These are phyloP conservation scores for Colletotrichum lindemuthianum DNA, from an alignment of 2,329 filamentous ascomycete genomes.

Conservation along the genomic window DNA sequence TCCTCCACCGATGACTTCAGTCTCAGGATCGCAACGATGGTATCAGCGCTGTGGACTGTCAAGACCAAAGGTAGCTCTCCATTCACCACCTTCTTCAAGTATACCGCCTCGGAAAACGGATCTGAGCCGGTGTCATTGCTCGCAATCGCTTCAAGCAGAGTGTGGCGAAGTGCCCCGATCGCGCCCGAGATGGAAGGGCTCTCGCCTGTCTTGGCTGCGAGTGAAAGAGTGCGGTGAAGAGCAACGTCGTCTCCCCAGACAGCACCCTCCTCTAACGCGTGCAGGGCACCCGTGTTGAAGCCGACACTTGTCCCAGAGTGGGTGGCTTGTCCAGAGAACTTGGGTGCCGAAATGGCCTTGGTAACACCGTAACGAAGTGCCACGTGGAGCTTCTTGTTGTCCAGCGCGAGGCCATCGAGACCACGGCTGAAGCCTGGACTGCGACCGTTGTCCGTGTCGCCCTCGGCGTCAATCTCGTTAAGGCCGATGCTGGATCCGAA, in stretches of 20 bases:
- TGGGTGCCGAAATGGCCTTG: conserved; percentile 66
- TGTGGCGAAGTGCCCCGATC: conserved; percentile 61
- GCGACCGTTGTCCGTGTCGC: conserved; percentile 61
- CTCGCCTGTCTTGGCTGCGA: conserved; percentile 54
- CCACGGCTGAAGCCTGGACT: conserved; percentile 65
- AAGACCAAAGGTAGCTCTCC: conserved; percentile 66
- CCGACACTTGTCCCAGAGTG: conserved; percentile 68
- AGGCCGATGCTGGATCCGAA: conserved; percentile 71
- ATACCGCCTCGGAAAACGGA: conserved; percentile 59
- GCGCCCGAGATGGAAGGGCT: conserved; percentile 64
- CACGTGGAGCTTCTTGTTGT: conserved; percentile 64
- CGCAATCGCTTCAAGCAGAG: conserved; percentile 62
- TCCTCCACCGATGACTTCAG: conserved; percentile 67
- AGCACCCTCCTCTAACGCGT: conserved; percentile 57
- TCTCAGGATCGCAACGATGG: conserved; percentile 67
- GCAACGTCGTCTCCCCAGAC: conserved; percentile 65
- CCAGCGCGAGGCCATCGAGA: conserved; percentile 64
- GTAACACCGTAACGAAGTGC: conserved; percentile 68
- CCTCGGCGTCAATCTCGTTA: conserved; percentile 70
- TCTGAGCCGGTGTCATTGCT: conserved; percentile 50
- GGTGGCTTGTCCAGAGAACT: conserved; percentile 51
- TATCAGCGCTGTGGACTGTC: conserved; percentile 70
- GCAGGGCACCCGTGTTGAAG: conserved; percentile 62
- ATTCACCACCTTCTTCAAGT: conserved; percentile 62
- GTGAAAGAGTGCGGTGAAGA: conserved; percentile 67